Conservation (phyloP, 2,329 filamentous ascomycete genomes). For the Neurospora sp. region DNA sequence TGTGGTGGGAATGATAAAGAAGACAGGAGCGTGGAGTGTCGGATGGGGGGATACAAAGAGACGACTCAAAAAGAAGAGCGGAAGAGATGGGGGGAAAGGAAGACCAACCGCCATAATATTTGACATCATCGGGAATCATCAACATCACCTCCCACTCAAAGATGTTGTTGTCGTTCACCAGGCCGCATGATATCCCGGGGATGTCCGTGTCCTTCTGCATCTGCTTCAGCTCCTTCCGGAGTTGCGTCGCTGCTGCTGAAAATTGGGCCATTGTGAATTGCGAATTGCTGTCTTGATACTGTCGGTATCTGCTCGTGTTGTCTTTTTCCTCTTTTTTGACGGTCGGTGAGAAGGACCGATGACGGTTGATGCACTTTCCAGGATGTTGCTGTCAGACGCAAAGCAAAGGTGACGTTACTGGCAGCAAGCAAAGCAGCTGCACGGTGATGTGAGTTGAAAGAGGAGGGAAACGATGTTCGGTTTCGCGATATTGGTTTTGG, state of each 20-base stretch:
- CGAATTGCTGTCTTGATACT: constrained; percentile 8
- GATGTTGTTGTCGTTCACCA: constrained; percentile 75
- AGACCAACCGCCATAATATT: constrained; percentile 75
- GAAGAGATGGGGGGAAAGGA: neutral
- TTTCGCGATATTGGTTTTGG: neutral
- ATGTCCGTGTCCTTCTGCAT: constrained; percentile 90
- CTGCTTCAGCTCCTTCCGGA: constrained; percentile 80
- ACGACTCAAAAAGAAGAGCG: constrained; percentile 4
- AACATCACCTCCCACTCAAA: constrained; percentile 99
- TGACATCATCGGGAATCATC: constrained; percentile 92
- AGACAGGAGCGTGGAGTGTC: neutral
- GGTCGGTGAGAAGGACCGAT: neutral
- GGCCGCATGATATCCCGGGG: constrained; percentile 84
- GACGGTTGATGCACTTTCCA: neutral
- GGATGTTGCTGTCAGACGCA: neutral
- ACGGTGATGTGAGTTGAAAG: neutral
- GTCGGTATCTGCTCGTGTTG: constrained; percentile 9
- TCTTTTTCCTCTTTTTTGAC: neutral
- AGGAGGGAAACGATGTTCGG: neutral
- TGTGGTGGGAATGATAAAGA: neutral
- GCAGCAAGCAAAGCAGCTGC: neutral
- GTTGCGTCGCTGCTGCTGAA: constrained; percentile 62
- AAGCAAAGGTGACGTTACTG: neutral
- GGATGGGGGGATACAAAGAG: neutral
- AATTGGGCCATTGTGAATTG: constrained; percentile 22